Evolutionary conservation across 768 basidiomycete species (phyloP).

Genomic region (Tephrocybe rancida): DNA sequence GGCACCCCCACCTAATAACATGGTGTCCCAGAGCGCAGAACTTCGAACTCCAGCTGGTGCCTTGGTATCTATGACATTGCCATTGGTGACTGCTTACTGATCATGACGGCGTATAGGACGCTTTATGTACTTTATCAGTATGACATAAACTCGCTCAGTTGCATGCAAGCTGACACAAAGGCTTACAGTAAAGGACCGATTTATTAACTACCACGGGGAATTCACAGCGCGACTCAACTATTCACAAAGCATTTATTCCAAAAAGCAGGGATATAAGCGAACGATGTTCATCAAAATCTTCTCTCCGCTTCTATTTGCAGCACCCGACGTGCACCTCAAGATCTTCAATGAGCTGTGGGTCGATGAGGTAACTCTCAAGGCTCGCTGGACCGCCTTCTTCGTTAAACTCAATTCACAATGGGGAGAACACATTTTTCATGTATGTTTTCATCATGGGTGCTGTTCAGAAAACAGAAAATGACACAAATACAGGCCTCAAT

Average conservation of each 20-base stretch:
- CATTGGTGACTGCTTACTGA: neutral
- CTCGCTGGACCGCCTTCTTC: conserved; percentile 41
- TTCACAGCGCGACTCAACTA: conserved; percentile 40
- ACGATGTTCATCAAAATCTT: conserved; percentile 34
- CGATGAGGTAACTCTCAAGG: conserved; percentile 37
- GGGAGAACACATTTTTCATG: conserved; percentile 43
- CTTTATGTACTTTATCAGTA: conserved; percentile 13
- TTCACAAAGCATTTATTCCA: conserved; percentile 30
- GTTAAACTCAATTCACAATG: conserved; percentile 37
- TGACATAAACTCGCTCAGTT: neutral
- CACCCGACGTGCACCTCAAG: conserved; percentile 42
- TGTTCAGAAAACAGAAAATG: too few relatives aligned
- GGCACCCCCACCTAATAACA: neutral
- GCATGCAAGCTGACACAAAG: neutral
- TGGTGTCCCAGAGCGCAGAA: neutral
- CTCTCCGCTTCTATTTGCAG: conserved; percentile 43
- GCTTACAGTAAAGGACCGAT: conserved; percentile 21
- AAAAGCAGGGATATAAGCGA: conserved; percentile 20
- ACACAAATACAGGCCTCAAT: conserved; percentile 40
- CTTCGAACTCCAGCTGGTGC: neutral
- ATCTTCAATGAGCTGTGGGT: conserved; percentile 48
- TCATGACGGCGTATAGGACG: conserved; percentile 4
- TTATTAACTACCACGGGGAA: conserved; percentile 45
- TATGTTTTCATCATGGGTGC: conserved; percentile 21
- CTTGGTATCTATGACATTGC: neutral